Evolutionary conservation across 2,329 filamentous ascomycete genomes (phyloP), one percentile per base, ranked within the genome.

Genomic region (Exophiala phaeomuriformis): DNA sequence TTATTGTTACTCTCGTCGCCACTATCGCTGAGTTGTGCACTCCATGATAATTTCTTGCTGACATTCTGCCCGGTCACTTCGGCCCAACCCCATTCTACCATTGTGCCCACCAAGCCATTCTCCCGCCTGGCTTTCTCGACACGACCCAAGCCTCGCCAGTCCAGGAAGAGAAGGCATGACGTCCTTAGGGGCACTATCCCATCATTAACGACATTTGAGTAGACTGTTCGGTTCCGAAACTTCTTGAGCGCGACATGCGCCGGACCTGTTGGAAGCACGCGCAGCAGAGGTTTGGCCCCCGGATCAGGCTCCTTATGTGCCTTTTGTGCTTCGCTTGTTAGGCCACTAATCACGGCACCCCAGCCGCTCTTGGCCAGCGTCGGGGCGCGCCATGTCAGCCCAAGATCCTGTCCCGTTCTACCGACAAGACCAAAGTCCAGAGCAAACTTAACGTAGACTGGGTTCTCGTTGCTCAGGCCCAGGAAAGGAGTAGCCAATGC

Each of bases 351-450:
- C 52, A 84, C 82, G 1, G 89, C 84, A 46, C 89, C 91, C 83
- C 76, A 96, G 53, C 86, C 73, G 66, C 77, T 80, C 65, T 81
- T 83, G 52, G 80, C 75, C 71, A 79, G 77, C 9, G 85, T 85
- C 1, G 87, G 86, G 1, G 82, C 80, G 47, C 85, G 77, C 93
- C 93, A 98, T 1, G 90, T 95, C 57, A 98, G 74, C 27, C 93
- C 93, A 5, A 98, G 77, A 71, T 98, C 93, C 69, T 97, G 89
- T 5, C 93, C 93, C 2, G 93, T 96, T 50, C 91, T 81, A n/a
- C 93, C 93, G 9, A 98, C 91, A 1, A 98, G 78, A 0, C 93
- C 93, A 71, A 97, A 95, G 67, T 98, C 93, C 2, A 98, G 75
- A 0, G 93, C 93, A 68, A 98, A 97, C 65, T 90, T 95, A 69